These are phyloP conservation scores for apple (Malus domestica) DNA, from an alignment of 306 rosid genomes.

Conservation along the genomic window ASM211411v1 NC_041795.1:26827501-26828000, in stretches of 20 bases:
- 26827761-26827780: conserved; percentile 61
- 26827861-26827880: conserved; percentile 71
- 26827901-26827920: conserved; percentile 54
- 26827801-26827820: conserved; percentile 75
- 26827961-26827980: conserved; percentile 58
- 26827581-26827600: conserved; percentile 71
- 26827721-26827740: conserved; percentile 65
- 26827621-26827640: conserved; percentile 71
- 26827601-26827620: conserved; percentile 60
- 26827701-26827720: conserved; percentile 60
- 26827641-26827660: conserved; percentile 70
- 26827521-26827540: conserved; percentile 58
- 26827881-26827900: conserved; percentile 22
- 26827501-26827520: conserved; percentile 58
- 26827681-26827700: conserved; percentile 92
- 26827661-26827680: conserved; percentile 46
- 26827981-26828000: conserved; percentile 60
- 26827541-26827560: conserved; percentile 35
- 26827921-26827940: conserved; percentile 55
- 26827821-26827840: conserved; percentile 70
- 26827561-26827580: conserved; percentile 46
- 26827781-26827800: conserved; percentile 68
- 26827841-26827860: conserved; percentile 73
- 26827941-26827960: conserved; percentile 75
- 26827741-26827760: conserved; percentile 42